Base-by-base conservation (phyloP, 2,329 filamentous ascomycete species). In the Colletotrichum melonis region DNA sequence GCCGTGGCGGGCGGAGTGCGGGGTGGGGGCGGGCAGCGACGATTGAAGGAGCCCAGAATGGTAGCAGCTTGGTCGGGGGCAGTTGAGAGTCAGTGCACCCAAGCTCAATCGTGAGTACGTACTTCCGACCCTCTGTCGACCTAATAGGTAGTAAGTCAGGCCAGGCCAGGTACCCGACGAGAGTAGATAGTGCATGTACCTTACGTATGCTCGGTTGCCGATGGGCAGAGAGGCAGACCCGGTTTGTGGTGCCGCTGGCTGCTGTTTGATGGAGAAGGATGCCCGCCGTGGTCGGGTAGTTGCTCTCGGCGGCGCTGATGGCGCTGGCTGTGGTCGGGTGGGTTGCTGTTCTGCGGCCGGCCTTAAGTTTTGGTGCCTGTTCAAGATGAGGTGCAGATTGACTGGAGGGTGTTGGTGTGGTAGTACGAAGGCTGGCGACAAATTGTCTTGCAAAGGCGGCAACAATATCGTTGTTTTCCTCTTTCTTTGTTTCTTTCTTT, bases 21-120 rank as follows among this genome's bases (percentile, higher is more conserved):
- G 67, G 67, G 70, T 73, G 70, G 70, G 70, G 70, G 70, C 70
- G 55, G 55, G 49, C 65, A 60, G 59, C 67, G 35, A 38, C 60
- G 70, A 65, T 62, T 57, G 70, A 69, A 56, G 67, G 59, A 72
- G 56, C 46, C 28, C 38, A 42, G 38, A 42, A 42, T 42, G 38
- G 38, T 42, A 7, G 38, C 38, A 42, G 38, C 38, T 42, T 1
- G 2, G 52, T 32, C 52, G 62, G 63, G 26, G 42, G 58, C 46
- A 59, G 30, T 28, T 11, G 32, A 52, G 69, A 58, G 69, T 69
- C 69, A 63, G 58, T 72, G 69, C 65, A 59, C 70, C 63, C 24
- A 24, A 60, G 58, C 60, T 52, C 52, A 35, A 55, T 60, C 46
- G 9, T 6, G 24, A 54, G 67, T 73, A 70, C 67, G 67, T 70